Percentiles rank a stretch among this genome's conserved stretches.
These are phyloP conservation scores for Breynia disticha DNA, from an alignment of 441 rosid genomes.

Conservation along the genomic window DNA sequence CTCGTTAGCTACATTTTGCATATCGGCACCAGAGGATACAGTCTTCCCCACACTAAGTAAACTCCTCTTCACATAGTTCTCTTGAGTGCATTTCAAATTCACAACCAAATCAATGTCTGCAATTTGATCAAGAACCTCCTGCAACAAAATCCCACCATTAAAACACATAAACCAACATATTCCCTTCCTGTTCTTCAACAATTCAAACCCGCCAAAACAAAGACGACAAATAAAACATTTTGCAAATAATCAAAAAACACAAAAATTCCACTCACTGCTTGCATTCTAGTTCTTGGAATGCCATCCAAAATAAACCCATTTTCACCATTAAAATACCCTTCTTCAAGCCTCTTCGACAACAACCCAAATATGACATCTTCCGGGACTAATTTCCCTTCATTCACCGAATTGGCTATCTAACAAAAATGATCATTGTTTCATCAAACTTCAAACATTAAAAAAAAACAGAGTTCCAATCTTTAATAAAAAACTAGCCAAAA, in stretches of 20 bases:
- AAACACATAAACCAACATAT: not conserved
- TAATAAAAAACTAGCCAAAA: not conserved
- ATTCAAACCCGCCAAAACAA: not conserved
- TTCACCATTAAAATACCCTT: constrained; percentile 65
- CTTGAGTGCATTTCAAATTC: constrained; percentile 53
- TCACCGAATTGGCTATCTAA: constrained; percentile 68
- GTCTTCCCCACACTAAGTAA: constrained; percentile 20
- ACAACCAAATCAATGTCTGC: constrained; percentile 74
- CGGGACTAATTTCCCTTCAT: constrained; percentile 70
- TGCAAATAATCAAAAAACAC: not conserved
- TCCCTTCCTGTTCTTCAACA: not conserved
- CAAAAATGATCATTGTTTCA: no score
- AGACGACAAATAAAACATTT: no score
- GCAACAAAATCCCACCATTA: constrained; percentile 16
- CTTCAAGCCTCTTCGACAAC: constrained; percentile 80
- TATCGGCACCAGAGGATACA: constrained; percentile 26
- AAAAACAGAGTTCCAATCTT: not conserved
- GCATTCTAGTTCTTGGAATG: constrained; percentile 62
- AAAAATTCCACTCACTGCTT: constrained; percentile 50
- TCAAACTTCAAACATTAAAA: not conserved
- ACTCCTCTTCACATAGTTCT: constrained; percentile 23
- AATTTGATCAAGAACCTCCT: constrained; percentile 80
- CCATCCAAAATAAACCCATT: constrained; percentile 88
- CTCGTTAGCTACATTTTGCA: constrained; percentile 29
- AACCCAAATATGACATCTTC: constrained; percentile 65